Base-by-base conservation (phyloP, 352 stramenopile genomes). In the Pythium coloratum region DNA sequence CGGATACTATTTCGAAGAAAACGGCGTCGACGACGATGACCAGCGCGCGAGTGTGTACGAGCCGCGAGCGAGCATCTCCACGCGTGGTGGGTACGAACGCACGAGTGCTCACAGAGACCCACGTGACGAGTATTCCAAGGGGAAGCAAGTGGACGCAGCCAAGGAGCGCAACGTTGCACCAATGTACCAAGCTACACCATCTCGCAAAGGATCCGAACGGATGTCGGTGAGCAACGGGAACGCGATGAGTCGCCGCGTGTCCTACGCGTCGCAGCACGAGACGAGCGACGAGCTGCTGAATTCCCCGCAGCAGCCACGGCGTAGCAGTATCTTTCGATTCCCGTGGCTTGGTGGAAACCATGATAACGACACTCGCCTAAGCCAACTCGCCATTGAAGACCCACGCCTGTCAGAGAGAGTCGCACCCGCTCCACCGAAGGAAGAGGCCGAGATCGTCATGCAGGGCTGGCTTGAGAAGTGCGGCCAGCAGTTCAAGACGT, bases 391-490 rank as follows among this genome's bases (percentile, higher is more conserved):
- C 1, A 68, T 76, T 18, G 64, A 79, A 30, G 66, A 71, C 0
- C 62, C 76, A 51, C 64, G 44, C 7, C 40, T 42, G 28, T 51
- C 53, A 2, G 46, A 53, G 20, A 53, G 13, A 14, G 53, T 61
- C 42, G 18, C 6, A 62, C 13, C 42, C 36, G 7, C 62, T 12
- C 59, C 78, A 9, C 69, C 86, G 62, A 78, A 88, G 56, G 61
- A 84, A 32, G 81, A 85, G 56, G 83, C 87, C 72, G 86, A 78
- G 20, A 73, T 95, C 33, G 76, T 94, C 7, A 92, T 92, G 75
- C 81, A 94, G 50, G 88, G 88, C 16, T 96, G 88, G 88, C 82
- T 96, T 40, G 83, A 96, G 55, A 96, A 96, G 66, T 95, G 88
- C 62, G 86, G 88, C 1, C 85, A 94, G 71, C 84, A 91, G 61